A percentile compares a stretch with the other conserved stretches of the same genome.
phyloP scores from a whole-genome alignment of 345 rosid species.

The Populus nigra region DNA sequence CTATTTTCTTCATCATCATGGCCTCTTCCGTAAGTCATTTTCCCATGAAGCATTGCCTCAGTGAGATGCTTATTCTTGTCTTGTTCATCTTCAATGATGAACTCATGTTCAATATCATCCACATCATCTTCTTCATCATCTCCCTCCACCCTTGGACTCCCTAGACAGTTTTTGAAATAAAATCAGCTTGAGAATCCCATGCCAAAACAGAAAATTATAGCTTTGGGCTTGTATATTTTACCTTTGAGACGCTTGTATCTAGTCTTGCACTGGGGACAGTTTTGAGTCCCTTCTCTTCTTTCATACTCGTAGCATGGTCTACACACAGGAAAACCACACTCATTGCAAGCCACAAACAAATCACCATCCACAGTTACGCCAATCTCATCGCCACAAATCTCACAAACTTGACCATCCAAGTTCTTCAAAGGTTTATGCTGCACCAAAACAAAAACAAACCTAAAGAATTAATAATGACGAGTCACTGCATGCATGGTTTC shows the following conservation, averaged over 20 bases:
- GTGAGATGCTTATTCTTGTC: slow-evolving; percentile 61
- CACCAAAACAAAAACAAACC: slow-evolving; percentile 7
- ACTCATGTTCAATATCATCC: slow-evolving; percentile 92
- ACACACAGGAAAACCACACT: slow-evolving; percentile 93
- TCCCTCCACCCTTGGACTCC: slow-evolving; percentile 89
- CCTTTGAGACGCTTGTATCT: slow-evolving; percentile 97
- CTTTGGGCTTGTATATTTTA: background rate
- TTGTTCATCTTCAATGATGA: slow-evolving; percentile 78
- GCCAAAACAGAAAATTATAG: background rate
- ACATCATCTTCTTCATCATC: slow-evolving; percentile 95
- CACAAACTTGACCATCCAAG: slow-evolving; percentile 88
- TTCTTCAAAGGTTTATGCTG: slow-evolving; percentile 90
- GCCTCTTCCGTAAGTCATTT: slow-evolving; percentile 97
- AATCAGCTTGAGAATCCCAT: background rate
- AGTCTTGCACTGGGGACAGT: slow-evolving; percentile 93
- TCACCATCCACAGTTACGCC: slow-evolving; percentile 92
- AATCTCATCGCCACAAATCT: slow-evolving; percentile 83
- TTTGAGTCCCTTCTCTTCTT: slow-evolving; percentile 86
- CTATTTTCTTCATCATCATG: slow-evolving; percentile 74
- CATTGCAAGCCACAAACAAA: slow-evolving; percentile 92
- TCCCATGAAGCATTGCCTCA: slow-evolving; percentile 89
- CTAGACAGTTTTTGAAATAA: slow-evolving; percentile 28
- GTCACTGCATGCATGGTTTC: background rate
- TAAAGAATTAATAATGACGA: background rate
- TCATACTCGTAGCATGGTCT: slow-evolving; percentile 98